Base-by-base conservation (phyloP, 306 rosid species). In the Hippophae rhamnoides region DNA sequence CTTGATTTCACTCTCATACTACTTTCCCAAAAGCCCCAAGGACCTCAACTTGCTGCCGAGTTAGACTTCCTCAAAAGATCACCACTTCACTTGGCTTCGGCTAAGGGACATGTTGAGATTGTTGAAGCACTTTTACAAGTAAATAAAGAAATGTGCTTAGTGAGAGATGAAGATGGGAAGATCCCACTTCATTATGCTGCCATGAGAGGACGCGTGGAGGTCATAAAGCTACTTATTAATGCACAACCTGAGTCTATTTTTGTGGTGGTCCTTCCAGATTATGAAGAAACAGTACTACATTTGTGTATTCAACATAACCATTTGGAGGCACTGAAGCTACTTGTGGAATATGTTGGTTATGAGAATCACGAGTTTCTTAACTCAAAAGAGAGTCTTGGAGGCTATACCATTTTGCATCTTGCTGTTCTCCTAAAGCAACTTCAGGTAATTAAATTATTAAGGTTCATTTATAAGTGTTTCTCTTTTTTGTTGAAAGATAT, bases 41-140 rank as follows among this genome's bases (percentile, higher is more conserved):
- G 10, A 8, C 65, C 74, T 3, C 8, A 57, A 31, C 56, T 63
- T 2, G 65, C 65, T 6, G 0, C 3, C 0, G 64, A 49, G 47
- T 49, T 69, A 63, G 45, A 70, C 50, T 43, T 64, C 2, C 5
- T 1, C 2, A 10, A 12, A 57, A 23, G 56, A 12, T 25, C 55
- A 5, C 14, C 69, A 0, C 59, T 70, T 5, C 74, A 56, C 64
- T 4, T 70, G 13, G 75, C 75, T 57, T 50, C 75, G 0, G 60
- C 60, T 0, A 50, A 43, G 8, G 75, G 69, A 1, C 74, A 70
- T 47, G 1, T 8, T 0, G 65, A 57, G 52, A 51, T 51, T 1
- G 69, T 63, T 18, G 41, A 45, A 10, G 69, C 25, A 9, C 48
- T 69, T 10, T 13, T 69, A 10, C 0, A 12, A 3, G 60, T 5